Conservation (phyloP, 2,329 filamentous ascomycete genomes). For the Cordyceps cicadae region DNA sequence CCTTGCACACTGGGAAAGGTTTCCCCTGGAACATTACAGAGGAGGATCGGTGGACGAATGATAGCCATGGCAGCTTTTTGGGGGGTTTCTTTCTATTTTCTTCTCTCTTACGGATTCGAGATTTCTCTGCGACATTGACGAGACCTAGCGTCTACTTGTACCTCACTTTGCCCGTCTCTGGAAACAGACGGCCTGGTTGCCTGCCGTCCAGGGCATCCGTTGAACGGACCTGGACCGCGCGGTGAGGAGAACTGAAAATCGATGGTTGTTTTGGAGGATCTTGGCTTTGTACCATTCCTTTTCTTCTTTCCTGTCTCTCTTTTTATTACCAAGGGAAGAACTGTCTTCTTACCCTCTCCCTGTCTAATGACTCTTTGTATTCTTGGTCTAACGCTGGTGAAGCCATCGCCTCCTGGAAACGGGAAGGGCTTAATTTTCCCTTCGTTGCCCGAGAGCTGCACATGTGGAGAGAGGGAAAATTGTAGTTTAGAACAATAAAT, state of each 20-base stretch:
- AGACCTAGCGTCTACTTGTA: constrained; percentile 7
- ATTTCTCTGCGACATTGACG: background rate
- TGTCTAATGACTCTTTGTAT: background rate
- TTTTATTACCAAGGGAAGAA: background rate
- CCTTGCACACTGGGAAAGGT: constrained; percentile 6
- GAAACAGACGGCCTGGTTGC: constrained; percentile 13
- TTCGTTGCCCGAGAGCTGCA: background rate
- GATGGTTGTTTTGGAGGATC: background rate
- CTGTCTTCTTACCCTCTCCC: background rate
- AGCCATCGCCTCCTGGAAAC: background rate
- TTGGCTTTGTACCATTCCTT: background rate
- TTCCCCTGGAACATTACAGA: constrained; percentile 3
- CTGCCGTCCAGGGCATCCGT: constrained; percentile 8
- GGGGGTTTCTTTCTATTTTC: background rate
- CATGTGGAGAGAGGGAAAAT: background rate
- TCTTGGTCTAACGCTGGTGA: background rate
- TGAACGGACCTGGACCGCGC: constrained; percentile 10
- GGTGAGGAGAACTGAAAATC: constrained; percentile 1
- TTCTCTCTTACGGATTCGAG: background rate
- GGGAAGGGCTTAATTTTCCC: background rate
- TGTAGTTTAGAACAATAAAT: constrained; percentile 10
- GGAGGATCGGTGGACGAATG: constrained; percentile 7
- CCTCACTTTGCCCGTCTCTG: constrained; percentile 9
- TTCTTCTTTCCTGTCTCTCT: background rate
- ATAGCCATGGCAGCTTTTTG: constrained; percentile 7